phyloP scores from a whole-genome alignment of 257 asterid genomes.

The Henckelia pumila region DNA sequence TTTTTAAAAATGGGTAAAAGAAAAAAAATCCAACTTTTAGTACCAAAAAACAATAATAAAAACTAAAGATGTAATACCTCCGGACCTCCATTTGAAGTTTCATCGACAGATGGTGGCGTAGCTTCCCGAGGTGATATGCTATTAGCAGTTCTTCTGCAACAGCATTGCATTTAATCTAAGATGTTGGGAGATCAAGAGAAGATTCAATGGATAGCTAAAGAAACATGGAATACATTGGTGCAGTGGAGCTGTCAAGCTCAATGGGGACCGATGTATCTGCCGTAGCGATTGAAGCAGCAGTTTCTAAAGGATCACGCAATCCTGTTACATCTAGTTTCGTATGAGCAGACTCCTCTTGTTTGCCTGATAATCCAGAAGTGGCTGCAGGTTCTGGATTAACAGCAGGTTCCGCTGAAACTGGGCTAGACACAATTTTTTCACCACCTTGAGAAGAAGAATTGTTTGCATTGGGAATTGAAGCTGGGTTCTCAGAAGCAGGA shows the following conservation, averaged over 20 bases:
- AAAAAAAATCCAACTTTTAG: not conserved
- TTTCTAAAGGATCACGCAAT: constrained; percentile 38
- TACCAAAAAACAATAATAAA: constrained; percentile 8
- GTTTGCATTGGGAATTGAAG: constrained; percentile 36
- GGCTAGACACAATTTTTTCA: constrained; percentile 51
- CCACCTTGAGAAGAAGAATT: constrained; percentile 30
- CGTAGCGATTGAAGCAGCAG: constrained; percentile 37
- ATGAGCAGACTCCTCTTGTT: constrained; percentile 44
- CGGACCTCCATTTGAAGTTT: constrained; percentile 32
- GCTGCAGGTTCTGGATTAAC: constrained; percentile 37
- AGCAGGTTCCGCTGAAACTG: constrained; percentile 49
- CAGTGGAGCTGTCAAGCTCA: constrained; percentile 32
- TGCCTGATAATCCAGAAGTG: constrained; percentile 44
- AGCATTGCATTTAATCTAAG: constrained; percentile 27
- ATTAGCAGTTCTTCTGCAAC: constrained; percentile 45
- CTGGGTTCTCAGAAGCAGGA: constrained; percentile 41
- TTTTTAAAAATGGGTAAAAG: not conserved
- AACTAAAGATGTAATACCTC: constrained; percentile 43
- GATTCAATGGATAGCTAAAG: constrained; percentile 6
- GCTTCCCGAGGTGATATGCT: constrained; percentile 44
- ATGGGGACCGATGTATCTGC: constrained; percentile 38
- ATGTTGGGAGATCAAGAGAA: constrained; percentile 24
- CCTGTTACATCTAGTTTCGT: constrained; percentile 34
- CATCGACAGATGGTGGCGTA: constrained; percentile 37
- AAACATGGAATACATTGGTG: constrained; percentile 46